Evolutionary conservation across 495 filamentous ascomycete species (phyloP), one percentile per base, ranked within the genome.

Genomic region (Sabuloglossum arenarium): DNA sequence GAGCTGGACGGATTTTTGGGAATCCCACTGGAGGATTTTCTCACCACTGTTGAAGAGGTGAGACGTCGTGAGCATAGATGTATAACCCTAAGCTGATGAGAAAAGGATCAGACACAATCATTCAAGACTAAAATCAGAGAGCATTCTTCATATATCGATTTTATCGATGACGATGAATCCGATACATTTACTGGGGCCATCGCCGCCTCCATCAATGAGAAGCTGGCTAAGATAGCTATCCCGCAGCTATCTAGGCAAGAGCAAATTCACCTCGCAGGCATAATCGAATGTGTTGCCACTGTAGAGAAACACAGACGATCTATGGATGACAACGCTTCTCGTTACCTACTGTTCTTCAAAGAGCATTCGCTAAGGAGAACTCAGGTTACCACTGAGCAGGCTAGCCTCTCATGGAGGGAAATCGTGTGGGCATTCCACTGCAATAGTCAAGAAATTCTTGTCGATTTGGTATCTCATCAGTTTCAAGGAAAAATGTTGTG

Each of bases 401-500:
- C 80, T 6, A 73, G 78, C 21, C 79, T 96, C 60, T 84, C 85
- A 4, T 99, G 88, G 86, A 74, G 93, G 66, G 90, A 96, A 62
- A 90, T 94, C 57, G 82, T 84, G 50, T 97, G 90, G 88, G 93
- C 90, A 23, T 90, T 83, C 61, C 88, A 96, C 66, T 94, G 87
- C 59, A 75, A 69, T 14, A 94, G 86, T 56, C 91, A 99, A 67
- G 93, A 97, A 64, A 91, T 97, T 43, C 71, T 99, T 8, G 69
- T 86, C 0, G 89, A 96, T 65, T 78, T 94, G 58, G 83, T 95
- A n/a, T 83, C 81, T 8, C 71, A 76, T 19, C 87, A 91, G 59
- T 86, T 82, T 66, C 79, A 85, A 60, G 80, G 80, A 0, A 79
- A 79, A 56, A 70, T 96, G 71, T 69, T 82, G 11, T 98, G 91